These are phyloP conservation scores for Nicotiana attenuata DNA, from an alignment of 257 asterid species.

Conservation along the genomic window DNA sequence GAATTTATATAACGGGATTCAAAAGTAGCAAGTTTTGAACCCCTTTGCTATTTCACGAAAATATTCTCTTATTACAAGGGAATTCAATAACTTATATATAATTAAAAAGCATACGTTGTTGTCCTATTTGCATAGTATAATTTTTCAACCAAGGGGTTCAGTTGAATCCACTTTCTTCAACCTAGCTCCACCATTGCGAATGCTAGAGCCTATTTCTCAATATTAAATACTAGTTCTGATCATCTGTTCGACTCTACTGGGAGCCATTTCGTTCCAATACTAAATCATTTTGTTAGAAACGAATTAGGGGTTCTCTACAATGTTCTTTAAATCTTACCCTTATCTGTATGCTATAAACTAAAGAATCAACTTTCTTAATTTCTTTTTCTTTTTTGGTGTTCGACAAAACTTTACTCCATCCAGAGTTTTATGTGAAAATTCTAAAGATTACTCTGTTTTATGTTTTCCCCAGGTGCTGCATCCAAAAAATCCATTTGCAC, in stretches of 20 bases:
- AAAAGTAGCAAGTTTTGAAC: too few species aligned
- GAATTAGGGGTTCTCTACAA: not conserved
- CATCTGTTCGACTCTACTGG: not conserved
- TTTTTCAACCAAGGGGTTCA: too few species aligned
- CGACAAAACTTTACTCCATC: not conserved
- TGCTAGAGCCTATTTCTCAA: not conserved
- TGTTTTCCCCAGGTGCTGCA: constrained; percentile 65
- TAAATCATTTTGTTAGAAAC: not conserved
- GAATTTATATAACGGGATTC: too few species aligned
- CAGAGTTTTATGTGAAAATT: not conserved
- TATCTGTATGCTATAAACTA: not conserved
- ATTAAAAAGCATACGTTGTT: too few species aligned
- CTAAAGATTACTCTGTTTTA: not conserved
- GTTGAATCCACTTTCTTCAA: too few species aligned
- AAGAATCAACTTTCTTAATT: not conserved
- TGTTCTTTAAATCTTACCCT: not conserved
- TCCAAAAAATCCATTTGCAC: constrained; percentile 98
- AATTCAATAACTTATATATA: too few species aligned
- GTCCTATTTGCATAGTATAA: too few species aligned
- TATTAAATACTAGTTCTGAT: not conserved
- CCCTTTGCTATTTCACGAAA: too few species aligned
- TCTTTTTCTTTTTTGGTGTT: not conserved
- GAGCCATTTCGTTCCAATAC: not conserved
- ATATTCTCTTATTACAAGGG: too few species aligned
- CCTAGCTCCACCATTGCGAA: not conserved